These are phyloP conservation scores for Thuidium tamariscinum DNA, from an alignment of 225 moss, liverwort and hornwort species.

Conservation along the genomic window DNA sequence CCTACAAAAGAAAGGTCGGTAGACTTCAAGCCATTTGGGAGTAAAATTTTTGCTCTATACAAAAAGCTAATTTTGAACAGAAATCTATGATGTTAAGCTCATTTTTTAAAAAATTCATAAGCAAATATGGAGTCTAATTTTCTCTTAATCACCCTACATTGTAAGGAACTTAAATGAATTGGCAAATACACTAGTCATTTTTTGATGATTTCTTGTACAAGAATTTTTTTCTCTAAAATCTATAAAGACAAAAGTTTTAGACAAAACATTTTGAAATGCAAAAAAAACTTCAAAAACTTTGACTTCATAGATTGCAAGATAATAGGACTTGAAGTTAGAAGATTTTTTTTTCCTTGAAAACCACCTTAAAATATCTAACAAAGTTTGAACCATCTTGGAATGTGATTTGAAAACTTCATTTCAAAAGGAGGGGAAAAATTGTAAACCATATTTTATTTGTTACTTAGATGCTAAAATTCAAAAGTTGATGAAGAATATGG, in stretches of 20 bases:
- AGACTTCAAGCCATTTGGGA: not conserved
- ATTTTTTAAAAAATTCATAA: too few species aligned
- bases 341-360: not conserved
- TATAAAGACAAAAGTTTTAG: accelerated
- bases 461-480: not conserved
- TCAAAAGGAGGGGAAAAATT: too few species aligned
- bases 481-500: not conserved
- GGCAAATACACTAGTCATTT: too few species aligned
- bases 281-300: not conserved
- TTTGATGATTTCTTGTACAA: not conserved
- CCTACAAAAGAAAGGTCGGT: accelerated
- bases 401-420: not conserved
- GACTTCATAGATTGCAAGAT: not conserved
- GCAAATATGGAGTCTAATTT: too few species aligned
- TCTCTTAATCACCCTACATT: not conserved
- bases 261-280: not conserved
- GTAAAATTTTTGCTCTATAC: accelerated
- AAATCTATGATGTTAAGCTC: too few species aligned
- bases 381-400: not conserved
- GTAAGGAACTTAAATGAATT: too few species aligned
- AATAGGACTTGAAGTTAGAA: not conserved
- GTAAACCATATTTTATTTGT: not conserved
- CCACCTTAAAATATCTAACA: accelerated
- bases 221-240: not conserved
- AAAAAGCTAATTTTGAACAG: accelerated